Conservation (phyloP, 2,329 filamentous ascomycete species). For the Coniochaeta ligniaria region DNA sequence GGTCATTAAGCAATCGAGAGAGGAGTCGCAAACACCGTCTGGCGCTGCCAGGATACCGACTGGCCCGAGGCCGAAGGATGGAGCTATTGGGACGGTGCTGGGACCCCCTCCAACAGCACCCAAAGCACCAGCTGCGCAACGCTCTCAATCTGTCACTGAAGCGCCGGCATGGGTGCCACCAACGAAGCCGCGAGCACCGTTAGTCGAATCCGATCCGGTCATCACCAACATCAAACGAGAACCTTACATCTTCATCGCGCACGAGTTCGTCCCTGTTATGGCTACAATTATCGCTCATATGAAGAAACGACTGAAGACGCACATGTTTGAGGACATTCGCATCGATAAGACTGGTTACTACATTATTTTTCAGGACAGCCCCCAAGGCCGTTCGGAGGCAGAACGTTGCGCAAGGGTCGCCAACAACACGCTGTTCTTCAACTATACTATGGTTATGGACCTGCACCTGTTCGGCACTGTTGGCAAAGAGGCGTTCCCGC, state of each 20-base stretch:
- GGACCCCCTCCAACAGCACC: conserved; percentile 78
- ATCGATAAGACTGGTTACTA: conserved; percentile 86
- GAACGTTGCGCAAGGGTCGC: conserved; percentile 72
- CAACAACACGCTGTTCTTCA: conserved; percentile 81
- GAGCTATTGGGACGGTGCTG: conserved; percentile 27
- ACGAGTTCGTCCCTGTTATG: conserved; percentile 80
- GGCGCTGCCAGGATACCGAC: conserved; percentile 19
- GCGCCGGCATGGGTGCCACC: conserved; percentile 26
- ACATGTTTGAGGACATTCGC: conserved; percentile 72
- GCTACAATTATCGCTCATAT: conserved; percentile 81
- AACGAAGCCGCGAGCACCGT: conserved; percentile 38
- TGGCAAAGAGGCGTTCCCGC: conserved; percentile 6
- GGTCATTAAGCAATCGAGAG: conserved; percentile 61
- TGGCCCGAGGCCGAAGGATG: conserved; percentile 30
- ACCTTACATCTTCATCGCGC: conserved; percentile 88
- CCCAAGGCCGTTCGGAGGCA: conserved; percentile 70
- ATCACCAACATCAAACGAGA: conserved; percentile 60
- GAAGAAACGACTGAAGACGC: conserved; percentile 81
- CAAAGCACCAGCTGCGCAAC: conserved; percentile 50
- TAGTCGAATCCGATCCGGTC: conserved; percentile 61
- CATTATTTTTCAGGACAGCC: conserved; percentile 78
- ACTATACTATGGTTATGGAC: conserved; percentile 86
- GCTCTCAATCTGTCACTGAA: conserved; percentile 21
- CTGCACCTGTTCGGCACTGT: conserved; percentile 42
- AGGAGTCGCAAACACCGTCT: conserved; percentile 40